Base-by-base conservation (phyloP, 768 basidiomycete species). In the Auricularia sp. region DNA sequence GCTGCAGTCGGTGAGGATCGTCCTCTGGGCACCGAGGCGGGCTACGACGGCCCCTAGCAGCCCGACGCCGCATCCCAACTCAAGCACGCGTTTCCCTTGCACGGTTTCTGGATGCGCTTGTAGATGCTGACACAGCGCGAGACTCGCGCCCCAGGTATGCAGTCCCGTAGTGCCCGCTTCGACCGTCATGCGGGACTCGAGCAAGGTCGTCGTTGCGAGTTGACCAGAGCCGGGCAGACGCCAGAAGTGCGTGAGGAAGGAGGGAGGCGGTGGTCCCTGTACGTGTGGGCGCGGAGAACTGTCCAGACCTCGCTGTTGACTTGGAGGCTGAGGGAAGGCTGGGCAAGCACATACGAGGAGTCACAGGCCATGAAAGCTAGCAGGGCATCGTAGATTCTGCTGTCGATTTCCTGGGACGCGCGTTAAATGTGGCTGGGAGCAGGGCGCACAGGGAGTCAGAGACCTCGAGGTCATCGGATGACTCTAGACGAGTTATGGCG, bases 141-240 rank as follows among this genome's bases (percentile, higher is more conserved):
- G 64, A 29, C 56, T 36, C 5, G 68, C 66, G 43, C 62, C 63
- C 68, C 68, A 68, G 3, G 68, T 68, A 10, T 66, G 61, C 33
- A 68, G 44, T n/a, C 68, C 68, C 34, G 68, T 68, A 1, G 68
- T 68, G 8, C 68, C 68, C 2, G 64, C 66, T 60, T 68, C 68
- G 23, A 68, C 64, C 1, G 64, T 65, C 7, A 62, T 65, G 8
- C 62, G 64, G n/a, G 66, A 65, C 58, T 68, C 68, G n/a, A 68
- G 47, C 3, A 68, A 51, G 1, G 68, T 67, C 14, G 47, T 51
- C 6, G 47, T 51, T 5, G 16, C n/a, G 21, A 21, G 44, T 12
- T n/a, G 4, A 1, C 5, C 3, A 10, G 62, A 58, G 35, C 21
- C 21, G 8, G 61, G 61, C 11, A n/a, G 23, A 11, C 34, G 34